A percentile compares a stretch with the other conserved stretches of the same genome.
These are phyloP conservation scores for Hyaloscypha hepaticicola DNA, from an alignment of 495 filamentous ascomycete genomes.

Conservation along the genomic window DNA sequence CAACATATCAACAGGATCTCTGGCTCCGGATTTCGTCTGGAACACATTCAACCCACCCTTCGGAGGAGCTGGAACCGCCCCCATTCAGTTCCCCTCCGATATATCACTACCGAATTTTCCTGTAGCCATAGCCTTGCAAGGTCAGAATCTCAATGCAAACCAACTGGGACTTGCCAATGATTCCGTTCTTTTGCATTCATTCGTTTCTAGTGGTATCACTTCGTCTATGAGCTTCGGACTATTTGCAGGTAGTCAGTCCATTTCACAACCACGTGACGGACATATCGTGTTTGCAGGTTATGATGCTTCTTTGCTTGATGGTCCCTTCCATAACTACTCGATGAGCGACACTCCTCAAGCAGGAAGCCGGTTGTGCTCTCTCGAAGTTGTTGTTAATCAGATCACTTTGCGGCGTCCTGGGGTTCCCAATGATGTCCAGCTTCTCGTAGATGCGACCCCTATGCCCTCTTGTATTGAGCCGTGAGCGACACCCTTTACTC, in stretches of 20 bases:
- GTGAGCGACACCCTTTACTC: background rate
- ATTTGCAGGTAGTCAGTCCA: constrained; percentile 1
- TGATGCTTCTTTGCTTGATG: constrained; percentile 1
- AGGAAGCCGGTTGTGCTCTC: background rate
- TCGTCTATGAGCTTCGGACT: background rate
- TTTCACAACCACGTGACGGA: constrained; percentile 4
- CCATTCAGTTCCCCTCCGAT: background rate
- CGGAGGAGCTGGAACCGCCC: background rate
- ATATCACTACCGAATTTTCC: background rate
- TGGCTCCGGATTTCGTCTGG: background rate
- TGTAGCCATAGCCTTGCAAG: background rate
- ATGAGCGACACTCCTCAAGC: background rate
- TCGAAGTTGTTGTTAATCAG: background rate
- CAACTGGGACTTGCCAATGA: constrained; percentile 2
- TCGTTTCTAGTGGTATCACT: background rate
- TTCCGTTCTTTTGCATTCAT: background rate
- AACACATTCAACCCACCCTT: background rate
- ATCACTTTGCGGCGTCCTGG: background rate
- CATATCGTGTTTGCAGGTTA: constrained; percentile 8
- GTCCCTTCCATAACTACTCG: constrained; percentile 3
- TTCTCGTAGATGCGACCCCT: background rate
- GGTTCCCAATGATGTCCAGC: background rate
- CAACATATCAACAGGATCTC: background rate
- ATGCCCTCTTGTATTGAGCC: constrained; percentile 18
- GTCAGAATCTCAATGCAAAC: constrained; percentile 2